Evolutionary conservation across 129 eudicot species (phyloP).

Genomic region (Lonicera japonica): DNA sequence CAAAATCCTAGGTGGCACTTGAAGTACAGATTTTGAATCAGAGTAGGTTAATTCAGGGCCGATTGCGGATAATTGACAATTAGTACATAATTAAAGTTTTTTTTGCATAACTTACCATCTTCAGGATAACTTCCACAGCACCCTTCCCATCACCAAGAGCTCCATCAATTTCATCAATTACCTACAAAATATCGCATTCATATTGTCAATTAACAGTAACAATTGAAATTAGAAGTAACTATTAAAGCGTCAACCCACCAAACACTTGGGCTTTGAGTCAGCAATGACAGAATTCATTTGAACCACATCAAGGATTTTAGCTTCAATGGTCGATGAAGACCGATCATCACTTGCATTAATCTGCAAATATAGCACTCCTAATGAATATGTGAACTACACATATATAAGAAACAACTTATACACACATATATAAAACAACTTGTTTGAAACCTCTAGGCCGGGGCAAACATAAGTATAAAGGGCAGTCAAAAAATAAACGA

Average conservation of each 20-base stretch:
- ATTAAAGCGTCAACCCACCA: conserved; percentile 42
- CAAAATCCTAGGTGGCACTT: background rate
- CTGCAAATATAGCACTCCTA: conserved; percentile 27
- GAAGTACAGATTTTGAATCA: background rate
- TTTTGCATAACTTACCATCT: conserved; percentile 52
- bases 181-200: conserved; percentile 31
- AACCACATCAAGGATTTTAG: conserved; percentile 86
- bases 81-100: too few relatives aligned
- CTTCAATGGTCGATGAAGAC: conserved; percentile 68
- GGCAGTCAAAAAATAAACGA: background rate
- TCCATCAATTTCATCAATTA: conserved; percentile 97
- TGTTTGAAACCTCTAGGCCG: background rate
- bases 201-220: background rate
- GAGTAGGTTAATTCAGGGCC: background rate
- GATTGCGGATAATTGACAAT: too few relatives aligned
- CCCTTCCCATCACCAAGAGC: conserved; percentile 99
- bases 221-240: conserved; percentile 3
- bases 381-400: background rate
- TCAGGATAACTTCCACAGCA: conserved; percentile 84
- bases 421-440: background rate
- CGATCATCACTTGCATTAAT: conserved; percentile 98
- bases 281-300: conserved; percentile 90
- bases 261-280: conserved; percentile 96
- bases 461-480: background rate
- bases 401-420: background rate